Base-by-base conservation (phyloP, 106 monocot species). In the Cymbidium sinense region DNA sequence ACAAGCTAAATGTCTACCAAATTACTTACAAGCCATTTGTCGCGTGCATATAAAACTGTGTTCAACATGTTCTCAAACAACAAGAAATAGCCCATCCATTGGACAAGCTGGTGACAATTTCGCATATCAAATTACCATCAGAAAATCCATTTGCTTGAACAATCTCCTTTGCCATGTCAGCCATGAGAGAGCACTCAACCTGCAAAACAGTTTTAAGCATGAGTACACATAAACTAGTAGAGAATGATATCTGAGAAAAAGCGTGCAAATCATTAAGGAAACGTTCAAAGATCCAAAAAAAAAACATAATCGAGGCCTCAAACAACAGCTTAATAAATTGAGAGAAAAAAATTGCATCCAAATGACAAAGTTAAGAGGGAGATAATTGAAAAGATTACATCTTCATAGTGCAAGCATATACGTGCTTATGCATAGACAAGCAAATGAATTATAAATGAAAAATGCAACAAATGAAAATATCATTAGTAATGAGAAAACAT, bases 61-160 rank as follows among this genome's bases (percentile, higher is more conserved):
- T 96, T 87, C 36, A 96, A 75, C 96, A 96, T 96, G 77, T 96
- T 96, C 81, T 96, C 96, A 80, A 93, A 96, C 75, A 93, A 79
- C 9, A 96, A 81, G 83, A 96, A 96, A 77, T 96, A 96, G 35
- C 95, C 95, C 95, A 96, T 96, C 95, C 95, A 96, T 55, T 93
- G 93, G 65, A 91, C 93, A 55, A 96, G n/a, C n/a, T 86, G 35
- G 93, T 93, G 27, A 93, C 87, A n/a, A n/a, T n/a, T n/a, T n/a
- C n/a, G 34, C 28, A 78, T 5, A 82, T 34, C 71, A 34, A 84
- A 79, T 86, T 64, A 96, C 96, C 93, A 86, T 89, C 34, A 58
- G 93, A 91, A 81, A 81, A 91, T 62, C 93, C 93, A 89, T 96
- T 96, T 75, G 88, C 54, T 81, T 87, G 33, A 79, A 93, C 93